Evolutionary conservation across 345 rosid genomes (phyloP).

Genomic region (Corymbia maculata): DNA sequence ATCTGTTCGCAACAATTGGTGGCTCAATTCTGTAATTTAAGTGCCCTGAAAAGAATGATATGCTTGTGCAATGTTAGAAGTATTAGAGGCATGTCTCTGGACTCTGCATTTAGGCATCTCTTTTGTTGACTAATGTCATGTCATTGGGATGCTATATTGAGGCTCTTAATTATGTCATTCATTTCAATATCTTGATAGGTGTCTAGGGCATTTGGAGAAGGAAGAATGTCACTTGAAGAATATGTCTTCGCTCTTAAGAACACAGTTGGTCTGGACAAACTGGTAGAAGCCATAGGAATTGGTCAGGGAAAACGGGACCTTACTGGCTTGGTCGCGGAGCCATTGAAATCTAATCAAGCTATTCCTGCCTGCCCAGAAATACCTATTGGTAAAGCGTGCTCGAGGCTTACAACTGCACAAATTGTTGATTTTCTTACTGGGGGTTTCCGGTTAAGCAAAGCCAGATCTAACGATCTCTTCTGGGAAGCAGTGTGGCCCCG

Average conservation of each 20-base stretch:
- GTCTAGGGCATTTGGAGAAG: conserved; percentile 33
- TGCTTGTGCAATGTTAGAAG: not conserved
- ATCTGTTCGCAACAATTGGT: not conserved
- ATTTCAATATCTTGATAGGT: conserved; percentile 13
- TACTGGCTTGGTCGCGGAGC: conserved; percentile 42
- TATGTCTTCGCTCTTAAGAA: conserved; percentile 55
- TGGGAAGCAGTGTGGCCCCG: conserved; percentile 99
- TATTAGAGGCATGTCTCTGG: not conserved
- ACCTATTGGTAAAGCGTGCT: conserved; percentile 53
- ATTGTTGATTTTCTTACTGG: conserved; percentile 61
- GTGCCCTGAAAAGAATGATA: not conserved
- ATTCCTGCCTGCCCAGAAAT: conserved; percentile 31
- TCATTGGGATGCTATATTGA: not conserved
- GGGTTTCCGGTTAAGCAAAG: conserved; percentile 67
- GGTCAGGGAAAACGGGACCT: conserved; percentile 62
- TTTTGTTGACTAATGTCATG: not conserved
- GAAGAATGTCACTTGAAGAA: conserved; percentile 39
- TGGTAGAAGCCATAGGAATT: conserved; percentile 40
- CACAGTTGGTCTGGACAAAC: conserved; percentile 23
- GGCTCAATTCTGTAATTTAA: not conserved
- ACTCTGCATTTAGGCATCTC: not conserved
- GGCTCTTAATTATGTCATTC: not conserved
- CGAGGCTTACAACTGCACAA: conserved; percentile 41
- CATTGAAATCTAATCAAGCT: conserved; percentile 34
- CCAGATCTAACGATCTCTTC: conserved; percentile 66